Conservation (phyloP, 306 rosid species). For the Vigna nakashimae region DNA sequence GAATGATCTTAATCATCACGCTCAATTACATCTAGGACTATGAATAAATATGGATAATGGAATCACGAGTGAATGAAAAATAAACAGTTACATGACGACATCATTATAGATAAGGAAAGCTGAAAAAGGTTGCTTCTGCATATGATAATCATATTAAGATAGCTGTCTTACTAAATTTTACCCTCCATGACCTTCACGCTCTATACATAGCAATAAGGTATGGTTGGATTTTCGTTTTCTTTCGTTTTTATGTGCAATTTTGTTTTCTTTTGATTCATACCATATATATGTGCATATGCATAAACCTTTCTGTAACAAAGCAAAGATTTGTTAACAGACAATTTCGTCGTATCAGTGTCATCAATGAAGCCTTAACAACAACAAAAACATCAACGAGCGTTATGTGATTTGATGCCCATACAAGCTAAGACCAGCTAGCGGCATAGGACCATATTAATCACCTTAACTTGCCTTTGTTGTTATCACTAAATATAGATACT, state of each 20-base stretch:
- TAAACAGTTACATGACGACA: conserved; percentile 42
- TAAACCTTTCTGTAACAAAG: conserved; percentile 34
- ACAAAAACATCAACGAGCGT: conserved; percentile 15
- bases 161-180: conserved; percentile 2
- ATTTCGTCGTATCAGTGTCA: conserved; percentile 40
- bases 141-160: neutral
- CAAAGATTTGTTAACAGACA: conserved; percentile 42
- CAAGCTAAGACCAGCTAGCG: conserved; percentile 34
- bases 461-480: conserved; percentile 30
- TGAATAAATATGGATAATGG: conserved; percentile 28
- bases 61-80: conserved; percentile 28
- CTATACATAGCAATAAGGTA: neutral
- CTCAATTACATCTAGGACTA: neutral
- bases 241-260: conserved; percentile 31
- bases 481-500: neutral
- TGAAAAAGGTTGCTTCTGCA: neutral
- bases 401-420: neutral
- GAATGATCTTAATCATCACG: conserved; percentile 10
- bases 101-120: conserved; percentile 38
- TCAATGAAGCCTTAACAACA: conserved; percentile 45
- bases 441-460: conserved; percentile 32
- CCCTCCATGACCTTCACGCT: conserved; percentile 8
- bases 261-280: conserved; percentile 17
- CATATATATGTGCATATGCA: neutral
- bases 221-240: conserved; percentile 35